Conservation (phyloP, 495 filamentous ascomycete genomes). For the Neurospora sp. region DNA sequence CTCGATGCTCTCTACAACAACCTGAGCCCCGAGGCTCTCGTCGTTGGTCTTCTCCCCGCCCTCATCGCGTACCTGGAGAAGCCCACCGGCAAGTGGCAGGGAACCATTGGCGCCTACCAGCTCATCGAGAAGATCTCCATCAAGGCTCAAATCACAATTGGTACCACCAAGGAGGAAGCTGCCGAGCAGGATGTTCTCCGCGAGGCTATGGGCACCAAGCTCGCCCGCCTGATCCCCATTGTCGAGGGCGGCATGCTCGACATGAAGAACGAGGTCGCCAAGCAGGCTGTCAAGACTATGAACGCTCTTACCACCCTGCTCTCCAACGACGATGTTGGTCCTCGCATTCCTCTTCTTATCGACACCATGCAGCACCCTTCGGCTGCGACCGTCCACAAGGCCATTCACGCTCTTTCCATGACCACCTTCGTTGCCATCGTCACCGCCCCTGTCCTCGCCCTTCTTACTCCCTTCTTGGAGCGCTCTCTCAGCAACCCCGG, state of each 20-base stretch:
- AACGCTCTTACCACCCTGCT: slow-evolving; percentile 79
- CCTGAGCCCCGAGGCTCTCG: slow-evolving; percentile 70
- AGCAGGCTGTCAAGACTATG: slow-evolving; percentile 86
- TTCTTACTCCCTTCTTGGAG: slow-evolving; percentile 91
- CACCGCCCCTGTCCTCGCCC: slow-evolving; percentile 94
- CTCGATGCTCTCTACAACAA: slow-evolving; percentile 77
- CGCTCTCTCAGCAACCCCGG: slow-evolving; percentile 80
- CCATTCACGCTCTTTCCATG: slow-evolving; percentile 92
- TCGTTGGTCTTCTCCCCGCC: slow-evolving; percentile 66
- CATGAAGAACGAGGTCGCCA: slow-evolving; percentile 80
- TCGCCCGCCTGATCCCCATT: slow-evolving; percentile 83
- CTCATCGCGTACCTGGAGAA: slow-evolving; percentile 66
- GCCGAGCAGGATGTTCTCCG: slow-evolving; percentile 76
- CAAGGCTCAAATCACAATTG: slow-evolving; percentile 78
- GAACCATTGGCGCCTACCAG: slow-evolving; percentile 72
- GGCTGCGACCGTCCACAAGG: slow-evolving; percentile 78
- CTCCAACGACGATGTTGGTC: slow-evolving; percentile 93
- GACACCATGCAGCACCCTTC: slow-evolving; percentile 93
- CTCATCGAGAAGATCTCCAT: slow-evolving; percentile 84
- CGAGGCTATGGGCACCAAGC: slow-evolving; percentile 82
- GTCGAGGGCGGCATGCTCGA: slow-evolving; percentile 95
- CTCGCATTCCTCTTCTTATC: slow-evolving; percentile 85
- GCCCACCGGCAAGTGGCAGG: slow-evolving; percentile 88
- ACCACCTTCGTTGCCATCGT: slow-evolving; percentile 98
- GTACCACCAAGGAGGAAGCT: slow-evolving; percentile 67